Evolutionary conservation across 768 basidiomycete species (phyloP).

Genomic region (Podaxis carcinomalis): DNA sequence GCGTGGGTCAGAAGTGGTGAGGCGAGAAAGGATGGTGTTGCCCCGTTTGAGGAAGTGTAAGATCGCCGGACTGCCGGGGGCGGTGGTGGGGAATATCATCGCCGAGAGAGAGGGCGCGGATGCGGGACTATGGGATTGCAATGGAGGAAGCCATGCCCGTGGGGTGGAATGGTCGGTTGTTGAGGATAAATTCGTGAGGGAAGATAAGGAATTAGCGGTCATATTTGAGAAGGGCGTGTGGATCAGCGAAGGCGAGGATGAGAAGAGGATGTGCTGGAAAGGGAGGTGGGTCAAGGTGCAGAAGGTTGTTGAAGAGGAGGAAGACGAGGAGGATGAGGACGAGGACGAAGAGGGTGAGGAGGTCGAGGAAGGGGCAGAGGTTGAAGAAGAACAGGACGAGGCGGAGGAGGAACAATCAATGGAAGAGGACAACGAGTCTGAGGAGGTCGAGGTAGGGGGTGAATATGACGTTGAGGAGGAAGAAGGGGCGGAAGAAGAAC

Average conservation of each 20-base stretch:
- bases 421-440: slow-evolving; percentile 8
- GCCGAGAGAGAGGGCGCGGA: slow-evolving; percentile 6
- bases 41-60: slow-evolving; percentile 25
- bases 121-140: slow-evolving; percentile 2
- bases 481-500: neutral
- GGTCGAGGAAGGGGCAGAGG: slow-evolving; percentile 18
- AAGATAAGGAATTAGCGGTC: slow-evolving; percentile 31
- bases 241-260: slow-evolving; percentile 9
- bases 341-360: slow-evolving; percentile 25
- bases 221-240: slow-evolving; percentile 33
- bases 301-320: slow-evolving; percentile 26
- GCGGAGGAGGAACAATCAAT: neutral
- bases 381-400: slow-evolving; percentile 17
- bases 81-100: slow-evolving; percentile 10
- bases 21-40: slow-evolving; percentile 16
- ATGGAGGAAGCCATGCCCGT: slow-evolving; percentile 10
- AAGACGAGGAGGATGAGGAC: slow-evolving; percentile 20
- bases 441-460: neutral
- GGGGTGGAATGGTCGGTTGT: slow-evolving; percentile 32
- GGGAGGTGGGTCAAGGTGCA: slow-evolving; percentile 23
- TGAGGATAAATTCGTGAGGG: slow-evolving; percentile 22
- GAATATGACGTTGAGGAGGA: slow-evolving; percentile 5
- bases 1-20: neutral
- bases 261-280: slow-evolving; percentile 10
- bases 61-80: slow-evolving; percentile 23